Evolutionary conservation across 1,284 basidiomycete species (phyloP), one percentile per base, ranked within the genome.

Genomic region (Puccinia polysora): DNA sequence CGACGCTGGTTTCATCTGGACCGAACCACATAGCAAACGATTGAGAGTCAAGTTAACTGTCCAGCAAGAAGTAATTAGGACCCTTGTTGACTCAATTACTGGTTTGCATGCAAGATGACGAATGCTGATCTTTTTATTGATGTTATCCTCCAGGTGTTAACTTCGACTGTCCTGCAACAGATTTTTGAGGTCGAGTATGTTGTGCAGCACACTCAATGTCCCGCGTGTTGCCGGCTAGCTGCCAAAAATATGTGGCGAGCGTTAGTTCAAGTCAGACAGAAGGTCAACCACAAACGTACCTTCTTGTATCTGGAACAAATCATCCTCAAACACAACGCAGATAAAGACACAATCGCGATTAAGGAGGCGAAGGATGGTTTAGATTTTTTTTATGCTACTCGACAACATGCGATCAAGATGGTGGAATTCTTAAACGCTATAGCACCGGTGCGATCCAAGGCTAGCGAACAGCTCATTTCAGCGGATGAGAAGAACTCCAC

Each of bases 231-330:
- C 0, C 87, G 87, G 75, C 84, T 97, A 4, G 96, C 95, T 0
- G 95, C 96, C 2, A 98, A 98, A 82, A 97, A 98, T 80, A 97
- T 93, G 0, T 98, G 95, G 96, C 91, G 91, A 78, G 93, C 95
- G 0, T 85, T 92, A 65, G 93, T 98, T 1, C 96, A 98, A 83
- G 92, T 97, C 38, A 87, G 96, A 62, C 95, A 98, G 80, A 98
- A 98, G 82, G 93, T 96, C 60, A 85, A 90, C 12, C 95, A 98
- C 81, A 98, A 98, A 82, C 87, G 96, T 73, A 98, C 96, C 2
- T 98, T 98, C 84, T 82, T 98, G 78, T 98, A 89, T 83, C 86
- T 98, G 74, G 95, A 98, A 82, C 96, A 98, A 80, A 85, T 97
- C 75, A 97, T 98, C 79, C 83, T 98, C 78, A 97, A 96, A 81